A percentile compares a stretch with the other conserved stretches of the same genome.
Evolutionary conservation across 768 basidiomycete genomes (phyloP).

Genomic region (Mycena crocata): DNA sequence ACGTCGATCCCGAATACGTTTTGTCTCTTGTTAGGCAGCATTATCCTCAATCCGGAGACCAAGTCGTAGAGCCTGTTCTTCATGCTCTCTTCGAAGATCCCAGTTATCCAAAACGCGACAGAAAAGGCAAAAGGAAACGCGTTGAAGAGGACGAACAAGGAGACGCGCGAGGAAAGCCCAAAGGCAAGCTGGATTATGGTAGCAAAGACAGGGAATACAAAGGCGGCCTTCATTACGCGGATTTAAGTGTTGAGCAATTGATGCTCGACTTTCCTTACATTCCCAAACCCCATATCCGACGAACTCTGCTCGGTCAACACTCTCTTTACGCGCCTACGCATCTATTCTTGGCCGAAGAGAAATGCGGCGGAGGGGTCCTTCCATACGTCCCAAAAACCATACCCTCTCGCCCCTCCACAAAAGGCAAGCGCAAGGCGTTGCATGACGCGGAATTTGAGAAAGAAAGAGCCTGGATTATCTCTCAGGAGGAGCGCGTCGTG

Average conservation of each 20-base stretch:
- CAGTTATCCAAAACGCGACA: slow-evolving; percentile 66
- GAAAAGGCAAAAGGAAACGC: slow-evolving; percentile 47
- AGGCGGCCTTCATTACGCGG: slow-evolving; percentile 59
- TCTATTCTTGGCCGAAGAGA: slow-evolving; percentile 57
- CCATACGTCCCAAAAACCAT: slow-evolving; percentile 53
- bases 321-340: slow-evolving; percentile 76
- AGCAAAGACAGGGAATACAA: slow-evolving; percentile 56
- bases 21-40: slow-evolving; percentile 59
- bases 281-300: slow-evolving; percentile 65
- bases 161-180: slow-evolving; percentile 41
- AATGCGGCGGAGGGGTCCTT: slow-evolving; percentile 41
- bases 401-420: slow-evolving; percentile 43
- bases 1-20: slow-evolving; percentile 70
- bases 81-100: slow-evolving; percentile 73
- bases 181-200: slow-evolving; percentile 65
- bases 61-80: slow-evolving; percentile 65
- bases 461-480: slow-evolving; percentile 61
- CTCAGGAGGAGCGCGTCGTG: slow-evolving; percentile 43
- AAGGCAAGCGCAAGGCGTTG: slow-evolving; percentile 54
- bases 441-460: slow-evolving; percentile 59
- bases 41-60: slow-evolving; percentile 47
- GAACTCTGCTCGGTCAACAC: slow-evolving; percentile 49
- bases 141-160: slow-evolving; percentile 47
- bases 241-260: slow-evolving; percentile 66
- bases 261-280: slow-evolving; percentile 67